These are phyloP conservation scores for Neofusicoccum sp. DNA, from an alignment of 2,329 filamentous ascomycete species.

Conservation along the genomic window DNA sequence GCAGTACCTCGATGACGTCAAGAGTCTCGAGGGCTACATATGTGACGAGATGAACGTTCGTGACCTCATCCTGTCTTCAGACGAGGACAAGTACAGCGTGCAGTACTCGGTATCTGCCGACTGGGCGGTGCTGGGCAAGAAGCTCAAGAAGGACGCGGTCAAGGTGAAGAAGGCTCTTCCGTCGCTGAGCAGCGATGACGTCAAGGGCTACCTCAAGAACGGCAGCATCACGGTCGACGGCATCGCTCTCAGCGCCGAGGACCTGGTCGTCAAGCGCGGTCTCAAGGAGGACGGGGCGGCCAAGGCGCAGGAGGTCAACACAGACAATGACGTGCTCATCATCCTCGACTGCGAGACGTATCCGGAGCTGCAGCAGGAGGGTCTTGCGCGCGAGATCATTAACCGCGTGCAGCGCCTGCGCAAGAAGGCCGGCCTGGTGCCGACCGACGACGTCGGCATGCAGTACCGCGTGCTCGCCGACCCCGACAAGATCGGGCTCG, in stretches of 20 bases:
- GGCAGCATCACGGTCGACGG: conserved; percentile 81
- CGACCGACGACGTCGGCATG: conserved; percentile 95
- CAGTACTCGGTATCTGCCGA: conserved; percentile 88
- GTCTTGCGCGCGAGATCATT: conserved; percentile 86
- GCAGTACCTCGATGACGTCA: conserved; percentile 82
- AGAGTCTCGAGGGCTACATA: conserved; percentile 83
- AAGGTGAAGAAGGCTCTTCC: conserved; percentile 91
- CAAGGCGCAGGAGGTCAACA: conserved; percentile 79
- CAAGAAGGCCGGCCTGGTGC: conserved; percentile 87
- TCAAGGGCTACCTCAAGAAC: conserved; percentile 71
- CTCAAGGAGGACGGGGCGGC: conserved; percentile 70
- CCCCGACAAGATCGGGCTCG: conserved; percentile 72
- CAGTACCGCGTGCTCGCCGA: conserved; percentile 81
- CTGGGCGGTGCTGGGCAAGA: conserved; percentile 93
- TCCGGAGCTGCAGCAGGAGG: conserved; percentile 83
- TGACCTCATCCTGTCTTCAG: conserved; percentile 77
- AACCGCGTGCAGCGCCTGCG: conserved; percentile 87
- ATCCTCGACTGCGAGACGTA: conserved; percentile 83
- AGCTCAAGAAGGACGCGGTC: conserved; percentile 90
- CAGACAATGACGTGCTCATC: conserved; percentile 84
- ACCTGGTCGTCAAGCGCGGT: conserved; percentile 78
- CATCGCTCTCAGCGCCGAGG: conserved; percentile 76
- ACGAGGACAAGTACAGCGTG: conserved; percentile 89
- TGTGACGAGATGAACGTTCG: conserved; percentile 88
- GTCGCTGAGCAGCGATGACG: conserved; percentile 71